A percentile compares a stretch with the other conserved stretches of the same genome.
Conservation (phyloP, 2,329 filamentous ascomycete species). For the Apiospora saccharicola region DNA sequence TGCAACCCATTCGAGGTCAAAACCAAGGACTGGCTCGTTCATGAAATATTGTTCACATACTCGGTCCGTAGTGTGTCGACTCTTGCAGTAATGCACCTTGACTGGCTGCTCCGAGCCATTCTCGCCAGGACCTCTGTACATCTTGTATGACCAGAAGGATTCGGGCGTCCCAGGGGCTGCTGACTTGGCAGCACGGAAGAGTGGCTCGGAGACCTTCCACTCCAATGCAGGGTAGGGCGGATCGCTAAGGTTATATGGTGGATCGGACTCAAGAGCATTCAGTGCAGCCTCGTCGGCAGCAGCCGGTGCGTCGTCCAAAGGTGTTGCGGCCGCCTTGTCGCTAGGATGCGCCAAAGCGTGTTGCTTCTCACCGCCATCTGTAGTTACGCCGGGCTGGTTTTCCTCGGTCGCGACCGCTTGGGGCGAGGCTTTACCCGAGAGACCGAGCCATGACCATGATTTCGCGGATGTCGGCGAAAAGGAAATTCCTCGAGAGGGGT, state of each 20-base stretch:
- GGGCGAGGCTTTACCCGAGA: not conserved
- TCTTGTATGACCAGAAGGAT: constrained; percentile 72
- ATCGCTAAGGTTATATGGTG: constrained; percentile 33
- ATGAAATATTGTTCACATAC: constrained; percentile 72
- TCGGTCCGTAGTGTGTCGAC: constrained; percentile 69
- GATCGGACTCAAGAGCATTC: not conserved
- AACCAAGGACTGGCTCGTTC: constrained; percentile 76
- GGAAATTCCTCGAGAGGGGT: constrained; percentile 43
- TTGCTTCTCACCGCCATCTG: not conserved
- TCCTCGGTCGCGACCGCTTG: constrained; percentile 6
- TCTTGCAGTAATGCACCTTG: constrained; percentile 80
- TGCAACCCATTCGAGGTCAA: constrained; percentile 86
- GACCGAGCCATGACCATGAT: not conserved
- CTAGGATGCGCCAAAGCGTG: not conserved
- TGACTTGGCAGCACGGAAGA: constrained; percentile 57
- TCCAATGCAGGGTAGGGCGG: constrained; percentile 32
- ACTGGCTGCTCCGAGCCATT: constrained; percentile 59
- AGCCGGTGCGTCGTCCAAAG: not conserved
- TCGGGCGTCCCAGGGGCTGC: constrained; percentile 51
- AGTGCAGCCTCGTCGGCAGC: not conserved
- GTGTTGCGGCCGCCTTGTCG: not conserved
- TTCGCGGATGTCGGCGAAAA: constrained; percentile 37
- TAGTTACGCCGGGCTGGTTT: not conserved
- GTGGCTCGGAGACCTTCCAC: constrained; percentile 55
- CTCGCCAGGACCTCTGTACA: constrained; percentile 66